Evolutionary conservation across 306 rosid species (phyloP), one percentile per base, ranked within the genome.

Genomic region (Abrus precatorius): DNA sequence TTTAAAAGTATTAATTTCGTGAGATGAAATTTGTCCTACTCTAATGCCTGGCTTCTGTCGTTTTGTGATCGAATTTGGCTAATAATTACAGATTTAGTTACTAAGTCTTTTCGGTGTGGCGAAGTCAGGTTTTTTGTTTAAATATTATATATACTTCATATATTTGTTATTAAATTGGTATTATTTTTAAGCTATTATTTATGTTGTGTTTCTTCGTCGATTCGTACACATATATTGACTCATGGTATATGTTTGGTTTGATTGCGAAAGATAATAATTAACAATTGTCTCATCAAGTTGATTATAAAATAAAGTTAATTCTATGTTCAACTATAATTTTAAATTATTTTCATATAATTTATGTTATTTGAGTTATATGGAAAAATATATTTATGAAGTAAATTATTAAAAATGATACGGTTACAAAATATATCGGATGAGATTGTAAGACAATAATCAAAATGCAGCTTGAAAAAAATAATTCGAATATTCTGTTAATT

Each of bases 201-300:
- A 43, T 20, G 72, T 43, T 66, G n/a, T 66, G 72, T 11, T 66
- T 66, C 72, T 66, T 66, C 53, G 34, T 66, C 7, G 7, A 66
- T 9, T 9, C 72, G 1, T 66, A 43, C 72, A 66, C 14, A 20
- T 27, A 65, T 20, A 64, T 64, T 40, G 30, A 36, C 12, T 63
- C n/a, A 6, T 1, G 69, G 69, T 20, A 20, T n/a, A 64, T 38
- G 2, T 3, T 8, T 40, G 13, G 6, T 6, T 64, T 14, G 71
- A 65, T 14, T 1, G 52, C 0, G 52, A 65, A 65, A 65, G 50
- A 65, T 14, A 65, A 40, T 14, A 64, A 6, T 40, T 3, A 41
- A 41, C 32, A 7, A 40, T 65, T 65, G 20, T 20, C 0, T 20
- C 20, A 20, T 40, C 8, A 43, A 41, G 3, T 66, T 43, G 7